phyloP scores from a whole-genome alignment of 768 basidiomycete species.

The Leccinellum rugosiceps region DNA sequence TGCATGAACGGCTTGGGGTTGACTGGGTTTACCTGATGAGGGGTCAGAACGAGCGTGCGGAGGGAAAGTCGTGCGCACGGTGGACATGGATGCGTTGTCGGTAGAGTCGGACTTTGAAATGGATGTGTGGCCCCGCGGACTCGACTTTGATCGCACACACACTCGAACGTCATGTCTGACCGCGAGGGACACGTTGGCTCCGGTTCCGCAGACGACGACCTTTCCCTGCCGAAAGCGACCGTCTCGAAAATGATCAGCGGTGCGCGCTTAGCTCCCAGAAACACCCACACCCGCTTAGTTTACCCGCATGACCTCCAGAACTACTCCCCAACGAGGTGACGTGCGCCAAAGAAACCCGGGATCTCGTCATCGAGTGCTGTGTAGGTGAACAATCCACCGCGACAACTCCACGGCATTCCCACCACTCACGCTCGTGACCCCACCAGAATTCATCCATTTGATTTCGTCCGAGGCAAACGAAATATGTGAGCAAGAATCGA shows the following conservation, averaged over 20 bases:
- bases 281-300: conserved; percentile 6
- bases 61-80: conserved; percentile 42
- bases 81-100: background rate
- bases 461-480: conserved; percentile 98
- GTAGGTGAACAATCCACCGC: conserved; percentile 74
- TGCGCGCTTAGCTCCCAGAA: conserved; percentile 28
- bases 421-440: conserved; percentile 11
- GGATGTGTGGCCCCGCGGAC: background rate
- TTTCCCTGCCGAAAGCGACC: conserved; percentile 94
- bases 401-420: conserved; percentile 3
- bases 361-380: conserved; percentile 97
- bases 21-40: conserved; percentile 77
- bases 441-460: conserved; percentile 92
- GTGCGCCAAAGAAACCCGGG: conserved; percentile 95
- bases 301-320: conserved; percentile 48
- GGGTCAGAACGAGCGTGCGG: conserved; percentile 41
- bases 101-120: conserved; percentile 40
- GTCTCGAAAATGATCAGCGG: conserved; percentile 97
- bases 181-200: conserved; percentile 71
- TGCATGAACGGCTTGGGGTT: conserved; percentile 99
- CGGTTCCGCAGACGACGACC: conserved; percentile 81
- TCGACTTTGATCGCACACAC: too few relatives aligned
- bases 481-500: conserved; percentile 95
- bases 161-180: conserved; percentile 70
- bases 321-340: conserved; percentile 82